phyloP scores from a whole-genome alignment of 2,329 filamentous ascomycete genomes.

The Fusarium floridanum region DNA sequence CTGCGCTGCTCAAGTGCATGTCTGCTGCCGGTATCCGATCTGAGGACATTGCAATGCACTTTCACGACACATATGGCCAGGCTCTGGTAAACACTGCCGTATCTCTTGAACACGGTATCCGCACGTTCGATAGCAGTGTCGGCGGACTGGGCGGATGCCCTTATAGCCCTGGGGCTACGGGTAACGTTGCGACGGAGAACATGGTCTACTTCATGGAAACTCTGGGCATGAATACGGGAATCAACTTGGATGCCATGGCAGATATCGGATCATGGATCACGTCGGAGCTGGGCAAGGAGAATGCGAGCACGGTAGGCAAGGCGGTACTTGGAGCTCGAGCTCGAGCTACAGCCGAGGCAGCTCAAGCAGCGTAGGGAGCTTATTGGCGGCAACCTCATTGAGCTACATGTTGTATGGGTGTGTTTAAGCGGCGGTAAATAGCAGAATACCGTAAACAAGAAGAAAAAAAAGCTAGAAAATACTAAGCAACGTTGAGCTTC shows the following conservation, averaged over 20 bases:
- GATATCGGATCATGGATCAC: conserved; percentile 82
- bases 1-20: conserved; percentile 74
- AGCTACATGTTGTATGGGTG: neutral
- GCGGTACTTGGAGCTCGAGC: conserved; percentile 68
- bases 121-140: conserved; percentile 84
- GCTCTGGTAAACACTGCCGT: conserved; percentile 86
- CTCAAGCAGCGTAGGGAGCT: conserved; percentile 32
- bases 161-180: conserved; percentile 86
- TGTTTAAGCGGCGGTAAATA: neutral
- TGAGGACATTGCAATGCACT: conserved; percentile 83
- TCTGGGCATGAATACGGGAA: conserved; percentile 79
- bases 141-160: conserved; percentile 87
- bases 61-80: conserved; percentile 90
- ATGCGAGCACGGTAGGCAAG: conserved; percentile 76
- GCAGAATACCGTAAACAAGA: neutral
- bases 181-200: conserved; percentile 88
- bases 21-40: conserved; percentile 75
- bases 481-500: neutral
- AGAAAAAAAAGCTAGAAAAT: neutral
- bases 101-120: conserved; percentile 80
- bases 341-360: conserved; percentile 44
- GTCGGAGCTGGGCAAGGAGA: conserved; percentile 69
- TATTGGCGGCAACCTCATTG: neutral
- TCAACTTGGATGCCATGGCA: conserved; percentile 75
- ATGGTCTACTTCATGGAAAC: conserved; percentile 83